A percentile compares a stretch with the other conserved stretches of the same genome.
These are phyloP conservation scores for Solanum peruvianum DNA, from an alignment of 257 asterid species.

Conservation along the genomic window DNA sequence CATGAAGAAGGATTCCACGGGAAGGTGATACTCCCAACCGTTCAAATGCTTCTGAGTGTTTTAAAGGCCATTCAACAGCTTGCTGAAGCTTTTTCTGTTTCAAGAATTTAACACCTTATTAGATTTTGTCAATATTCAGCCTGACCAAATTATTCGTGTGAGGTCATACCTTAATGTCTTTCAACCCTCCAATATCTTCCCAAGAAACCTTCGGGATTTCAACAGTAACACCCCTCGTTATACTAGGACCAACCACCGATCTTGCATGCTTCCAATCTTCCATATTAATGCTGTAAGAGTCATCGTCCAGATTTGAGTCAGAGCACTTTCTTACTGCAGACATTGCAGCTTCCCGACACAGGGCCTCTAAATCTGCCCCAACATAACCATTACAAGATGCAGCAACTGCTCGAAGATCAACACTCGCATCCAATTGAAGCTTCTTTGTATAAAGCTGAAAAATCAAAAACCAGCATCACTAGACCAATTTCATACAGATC, in stretches of 20 bases:
- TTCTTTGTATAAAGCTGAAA: constrained; percentile 69
- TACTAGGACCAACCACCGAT: constrained; percentile 86
- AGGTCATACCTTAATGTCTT: constrained; percentile 64
- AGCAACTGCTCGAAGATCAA: constrained; percentile 57
- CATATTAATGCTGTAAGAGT: constrained; percentile 17
- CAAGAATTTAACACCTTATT: constrained; percentile 1
- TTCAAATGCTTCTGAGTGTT: constrained; percentile 53
- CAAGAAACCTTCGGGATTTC: constrained; percentile 88
- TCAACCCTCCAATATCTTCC: constrained; percentile 92
- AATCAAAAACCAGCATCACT: not conserved
- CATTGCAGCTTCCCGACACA: constrained; percentile 81
- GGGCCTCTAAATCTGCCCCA: constrained; percentile 95
- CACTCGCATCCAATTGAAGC: constrained; percentile 53
- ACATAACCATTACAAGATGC: constrained; percentile 91
- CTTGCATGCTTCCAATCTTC: constrained; percentile 77
- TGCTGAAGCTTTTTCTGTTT: constrained; percentile 89
- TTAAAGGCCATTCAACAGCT: constrained; percentile 99
- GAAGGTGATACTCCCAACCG: constrained; percentile 75
- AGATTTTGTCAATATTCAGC: constrained; percentile 1
- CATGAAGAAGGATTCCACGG: constrained; percentile 90
- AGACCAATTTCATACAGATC: not conserved
- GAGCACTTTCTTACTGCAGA: constrained; percentile 46
- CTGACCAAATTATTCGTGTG: not conserved
- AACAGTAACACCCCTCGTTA: constrained; percentile 80
- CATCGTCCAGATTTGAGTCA: constrained; percentile 11